A percentile compares a stretch with the other conserved stretches of the same genome.
Evolutionary conservation across 345 rosid species (phyloP).

Genomic region (Eutrema yunnanense): DNA sequence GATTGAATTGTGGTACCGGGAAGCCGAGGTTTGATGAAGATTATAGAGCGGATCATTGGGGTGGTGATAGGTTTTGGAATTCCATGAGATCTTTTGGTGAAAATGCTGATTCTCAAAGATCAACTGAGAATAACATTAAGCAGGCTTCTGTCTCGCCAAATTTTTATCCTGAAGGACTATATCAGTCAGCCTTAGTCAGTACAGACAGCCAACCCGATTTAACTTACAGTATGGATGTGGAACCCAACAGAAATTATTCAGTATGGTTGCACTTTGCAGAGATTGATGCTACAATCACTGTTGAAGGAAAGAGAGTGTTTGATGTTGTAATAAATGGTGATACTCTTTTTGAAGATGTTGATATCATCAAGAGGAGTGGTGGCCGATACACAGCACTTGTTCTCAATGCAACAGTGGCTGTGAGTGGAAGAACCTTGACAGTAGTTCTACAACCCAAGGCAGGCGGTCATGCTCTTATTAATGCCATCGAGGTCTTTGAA

Average conservation of each 20-base stretch:
- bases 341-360: slow-evolving; percentile 47
- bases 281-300: slow-evolving; percentile 66
- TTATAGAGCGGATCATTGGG: slow-evolving; percentile 81
- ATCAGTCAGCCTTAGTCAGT: slow-evolving; percentile 71
- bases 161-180: slow-evolving; percentile 81
- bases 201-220: slow-evolving; percentile 70
- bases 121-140: slow-evolving; percentile 60
- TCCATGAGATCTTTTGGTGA: slow-evolving; percentile 53
- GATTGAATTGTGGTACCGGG: slow-evolving; percentile 77
- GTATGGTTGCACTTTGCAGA: slow-evolving; percentile 95
- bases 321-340: slow-evolving; percentile 74
- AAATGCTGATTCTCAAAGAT: slow-evolving; percentile 50
- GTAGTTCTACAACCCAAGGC: slow-evolving; percentile 62
- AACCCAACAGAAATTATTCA: slow-evolving; percentile 86
- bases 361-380: slow-evolving; percentile 65
- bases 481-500: slow-evolving; percentile 91
- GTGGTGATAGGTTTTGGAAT: slow-evolving; percentile 97
- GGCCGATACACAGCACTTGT: slow-evolving; percentile 64
- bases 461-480: slow-evolving; percentile 63
- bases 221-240: slow-evolving; percentile 69
- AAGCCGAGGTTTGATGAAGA: slow-evolving; percentile 66
- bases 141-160: slow-evolving; percentile 68
- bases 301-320: slow-evolving; percentile 70
- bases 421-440: slow-evolving; percentile 78
- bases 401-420: slow-evolving; percentile 66